Base-by-base conservation (phyloP, 352 stramenopile genomes). In the Phytopythium mirpurense region DNA sequence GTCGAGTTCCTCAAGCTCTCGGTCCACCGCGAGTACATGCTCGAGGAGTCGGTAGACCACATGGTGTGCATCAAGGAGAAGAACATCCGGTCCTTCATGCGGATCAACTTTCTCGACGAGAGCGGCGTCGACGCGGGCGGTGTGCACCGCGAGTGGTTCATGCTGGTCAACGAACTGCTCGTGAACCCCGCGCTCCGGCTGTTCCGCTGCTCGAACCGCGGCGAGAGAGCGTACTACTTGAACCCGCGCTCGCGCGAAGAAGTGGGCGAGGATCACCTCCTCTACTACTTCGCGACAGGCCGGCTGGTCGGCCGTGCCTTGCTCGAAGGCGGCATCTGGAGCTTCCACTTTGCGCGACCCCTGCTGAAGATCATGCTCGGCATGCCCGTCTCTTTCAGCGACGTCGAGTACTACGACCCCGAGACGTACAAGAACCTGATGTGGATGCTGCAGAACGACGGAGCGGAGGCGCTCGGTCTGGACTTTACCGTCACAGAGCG, bases 351-450 rank as follows among this genome's bases (percentile, higher is more conserved):
- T 40, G 82, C 95, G 8, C 70, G 94, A 12, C 90, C 96, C 43
- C 68, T 99, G 51, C 97, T 99, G 66, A 99, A 99, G 72, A 86
- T 98, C 56, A 88, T 99, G n/a, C 72, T 98, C 9, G 96, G 90
- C 41, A 94, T 94, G 56, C 96, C 96, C 2, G 78, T 99, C 18
- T 92, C 80, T 2, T 96, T 99, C 49, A 74, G 78, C 21, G 96
- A 99, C 62, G 76, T 98, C 36, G 85, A 98, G 67, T 75, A 70
- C 41, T 66, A 82, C 15, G 74, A 89, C 50, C 68, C 74, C 5
- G 70, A 75, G 21, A 57, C 67, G 6, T 83, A 84, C 56, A 69
- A 70, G 57, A 87, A 59, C 47, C 42, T 88, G 51, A 41, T 49
- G n/a, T 85, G 72, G 67, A 47, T 90, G 23, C 62, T 83, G 44